phyloP scores from a whole-genome alignment of 2,329 filamentous ascomycete species.

The Apiospora phragmitis region DNA sequence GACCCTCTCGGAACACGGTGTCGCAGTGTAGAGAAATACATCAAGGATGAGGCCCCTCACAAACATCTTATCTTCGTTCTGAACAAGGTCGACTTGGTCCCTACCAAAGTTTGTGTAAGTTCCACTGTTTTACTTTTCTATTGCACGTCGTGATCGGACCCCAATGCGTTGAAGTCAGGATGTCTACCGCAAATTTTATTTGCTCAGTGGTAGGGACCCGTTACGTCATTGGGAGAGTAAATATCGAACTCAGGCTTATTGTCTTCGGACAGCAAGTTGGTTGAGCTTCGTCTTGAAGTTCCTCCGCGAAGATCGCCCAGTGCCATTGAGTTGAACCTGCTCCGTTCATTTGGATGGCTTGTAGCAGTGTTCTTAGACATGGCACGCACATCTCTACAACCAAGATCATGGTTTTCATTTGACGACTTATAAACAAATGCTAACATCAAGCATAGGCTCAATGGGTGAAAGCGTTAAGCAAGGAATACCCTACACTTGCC shows the following conservation, averaged over 20 bases:
- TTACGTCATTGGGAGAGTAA: conserved; percentile 99
- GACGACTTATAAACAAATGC: not conserved
- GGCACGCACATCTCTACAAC: conserved; percentile 73
- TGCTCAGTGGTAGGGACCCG: conserved; percentile 81
- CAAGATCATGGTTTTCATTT: conserved; percentile 28
- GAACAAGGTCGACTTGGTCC: conserved; percentile 92
- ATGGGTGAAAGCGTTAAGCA: conserved; percentile 88
- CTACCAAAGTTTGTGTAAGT: conserved; percentile 94
- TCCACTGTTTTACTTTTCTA: conserved; percentile 16
- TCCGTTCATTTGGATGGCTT: conserved; percentile 42
- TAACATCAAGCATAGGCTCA: conserved; percentile 17
- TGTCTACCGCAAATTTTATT: conserved; percentile 54
- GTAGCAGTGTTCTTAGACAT: conserved; percentile 97
- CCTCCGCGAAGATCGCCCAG: conserved; percentile 74
- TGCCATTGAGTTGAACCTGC: conserved; percentile 92
- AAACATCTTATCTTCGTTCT: conserved; percentile 91
- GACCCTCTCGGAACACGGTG: conserved; percentile 91
- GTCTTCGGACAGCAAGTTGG: conserved; percentile 69
- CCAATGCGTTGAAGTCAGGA: conserved; percentile 83
- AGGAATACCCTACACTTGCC: conserved; percentile 89
- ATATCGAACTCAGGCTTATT: conserved; percentile 64
- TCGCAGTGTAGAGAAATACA: conserved; percentile 87
- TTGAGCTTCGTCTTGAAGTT: conserved; percentile 84
- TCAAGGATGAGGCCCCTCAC: conserved; percentile 89
- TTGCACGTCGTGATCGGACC: conserved; percentile 36